Evolutionary conservation across 768 basidiomycete genomes (phyloP), one percentile per base, ranked within the genome.

Genomic region (Amanita molliuscula): DNA sequence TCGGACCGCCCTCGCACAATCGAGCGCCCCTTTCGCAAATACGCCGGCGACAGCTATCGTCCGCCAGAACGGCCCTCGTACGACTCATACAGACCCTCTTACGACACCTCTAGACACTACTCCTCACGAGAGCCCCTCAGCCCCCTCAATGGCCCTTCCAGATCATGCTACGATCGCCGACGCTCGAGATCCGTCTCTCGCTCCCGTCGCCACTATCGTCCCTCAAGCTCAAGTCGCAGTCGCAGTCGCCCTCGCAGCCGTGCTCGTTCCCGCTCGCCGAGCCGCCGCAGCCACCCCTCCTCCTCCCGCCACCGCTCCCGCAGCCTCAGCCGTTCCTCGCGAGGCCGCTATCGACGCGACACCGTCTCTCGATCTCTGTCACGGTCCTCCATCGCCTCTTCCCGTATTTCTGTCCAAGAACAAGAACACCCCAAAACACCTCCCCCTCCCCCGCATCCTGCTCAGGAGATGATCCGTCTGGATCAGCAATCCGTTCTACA

Each of bases 371-470:
- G 75, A 56, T 75, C 76, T 35, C 64, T 66, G 33, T 80, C 79
- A 53, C 74, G 74, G 43, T 81, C 79, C 11, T 78, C 77, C 38
- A 74, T 75, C 55, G 75, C 73, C n/a, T 81, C 81, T 47, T 69
- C 73, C 23, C 68, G 67, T 36, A 65, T 60, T 47, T 77, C 76
- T 54, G 66, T 70, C 51, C 62, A 61, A 57, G 62, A 59, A 52
- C 62, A 61, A 57, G 62, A 59, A 50, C 62, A 64, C 40, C 58
- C 63, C 34, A 46, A 35, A 33, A 46, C 44, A 8, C 44, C 44
- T 1, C 16, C 58, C 25, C 42, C 58, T 51, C 10, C 42, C 35
- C 50, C 53, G 18, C 33, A 46, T 5, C 34, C 44, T 25, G 31
- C 18, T 34, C 29, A 34, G 16, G 44, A 46, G 23, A 46, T 35